phyloP scores from a whole-genome alignment of 2,329 filamentous ascomycete genomes.

The Aspergillus amoenus region DNA sequence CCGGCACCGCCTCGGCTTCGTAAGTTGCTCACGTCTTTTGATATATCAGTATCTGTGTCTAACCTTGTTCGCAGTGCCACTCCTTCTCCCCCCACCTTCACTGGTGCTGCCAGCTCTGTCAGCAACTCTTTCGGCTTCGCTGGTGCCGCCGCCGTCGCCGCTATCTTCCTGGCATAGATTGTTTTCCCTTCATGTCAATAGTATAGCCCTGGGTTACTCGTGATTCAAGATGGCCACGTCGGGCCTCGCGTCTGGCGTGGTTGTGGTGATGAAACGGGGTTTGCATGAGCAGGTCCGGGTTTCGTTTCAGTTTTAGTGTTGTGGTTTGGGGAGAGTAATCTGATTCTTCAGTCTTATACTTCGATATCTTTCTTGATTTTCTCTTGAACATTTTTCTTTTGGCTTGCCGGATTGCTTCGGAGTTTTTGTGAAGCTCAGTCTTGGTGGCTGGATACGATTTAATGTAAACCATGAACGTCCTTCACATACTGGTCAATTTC shows the following conservation, averaged over 20 bases:
- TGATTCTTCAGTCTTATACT: conserved; percentile 20
- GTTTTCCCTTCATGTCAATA: conserved; percentile 27
- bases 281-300: conserved; percentile 7
- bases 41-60: neutral
- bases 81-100: conserved; percentile 25
- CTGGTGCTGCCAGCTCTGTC: conserved; percentile 31
- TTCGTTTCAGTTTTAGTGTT: conserved; percentile 21
- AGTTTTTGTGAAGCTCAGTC: conserved; percentile 22
- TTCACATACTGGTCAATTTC: conserved; percentile 14
- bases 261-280: conserved; percentile 4
- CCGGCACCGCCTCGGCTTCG: neutral
- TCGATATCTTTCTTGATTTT: conserved; percentile 14
- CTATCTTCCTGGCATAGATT: conserved; percentile 36
- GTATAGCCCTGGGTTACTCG: conserved; percentile 27
- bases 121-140: conserved; percentile 30
- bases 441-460: conserved; percentile 27
- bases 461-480: conserved; percentile 29
- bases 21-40: neutral
- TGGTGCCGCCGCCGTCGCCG: conserved; percentile 31
- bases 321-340: conserved; percentile 25
- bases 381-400: conserved; percentile 14
- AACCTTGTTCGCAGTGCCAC: conserved; percentile 14
- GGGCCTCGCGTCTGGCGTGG: neutral
- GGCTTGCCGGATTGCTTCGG: conserved; percentile 23
- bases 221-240: conserved; percentile 7